phyloP scores from a whole-genome alignment of 164 flowering plant species.

The Vitis labrusca region DNA sequence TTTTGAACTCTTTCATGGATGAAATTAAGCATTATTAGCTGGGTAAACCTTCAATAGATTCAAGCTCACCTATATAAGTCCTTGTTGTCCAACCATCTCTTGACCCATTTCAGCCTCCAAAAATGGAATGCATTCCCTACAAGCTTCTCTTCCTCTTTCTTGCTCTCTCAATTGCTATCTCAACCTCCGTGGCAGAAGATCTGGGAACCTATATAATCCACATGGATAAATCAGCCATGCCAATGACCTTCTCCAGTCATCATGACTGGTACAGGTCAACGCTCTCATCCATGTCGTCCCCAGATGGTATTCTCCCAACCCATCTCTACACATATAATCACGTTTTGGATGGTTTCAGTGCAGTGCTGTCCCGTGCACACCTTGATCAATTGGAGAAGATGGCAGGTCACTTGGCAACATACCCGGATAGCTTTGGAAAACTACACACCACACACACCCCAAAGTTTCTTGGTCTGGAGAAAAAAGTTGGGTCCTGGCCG shows the following conservation, averaged over 20 bases:
- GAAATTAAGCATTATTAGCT: too few species aligned
- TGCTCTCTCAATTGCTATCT: background rate
- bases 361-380: slow-evolving; percentile 20
- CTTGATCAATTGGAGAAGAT: slow-evolving; percentile 18
- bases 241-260: slow-evolving; percentile 19
- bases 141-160: slow-evolving; percentile 1
- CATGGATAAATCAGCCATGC: slow-evolving; percentile 30
- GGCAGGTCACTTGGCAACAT: slow-evolving; percentile 27
- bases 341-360: slow-evolving; percentile 33
- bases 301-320: slow-evolving; percentile 15
- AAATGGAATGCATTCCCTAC: too few species aligned
- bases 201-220: slow-evolving; percentile 31
- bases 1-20: too few species aligned
- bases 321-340: slow-evolving; percentile 36
- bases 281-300: slow-evolving; percentile 20
- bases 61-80: too few species aligned
- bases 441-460: slow-evolving; percentile 27
- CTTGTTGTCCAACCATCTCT: too few species aligned
- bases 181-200: slow-evolving; percentile 6
- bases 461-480: slow-evolving; percentile 28
- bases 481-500: slow-evolving; percentile 27
- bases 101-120: too few species aligned
- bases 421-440: slow-evolving; percentile 23
- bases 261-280: slow-evolving; percentile 28
- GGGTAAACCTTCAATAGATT: too few species aligned